phyloP scores from a whole-genome alignment of 805 yeast species.

The Candida taoyuanica region DNA sequence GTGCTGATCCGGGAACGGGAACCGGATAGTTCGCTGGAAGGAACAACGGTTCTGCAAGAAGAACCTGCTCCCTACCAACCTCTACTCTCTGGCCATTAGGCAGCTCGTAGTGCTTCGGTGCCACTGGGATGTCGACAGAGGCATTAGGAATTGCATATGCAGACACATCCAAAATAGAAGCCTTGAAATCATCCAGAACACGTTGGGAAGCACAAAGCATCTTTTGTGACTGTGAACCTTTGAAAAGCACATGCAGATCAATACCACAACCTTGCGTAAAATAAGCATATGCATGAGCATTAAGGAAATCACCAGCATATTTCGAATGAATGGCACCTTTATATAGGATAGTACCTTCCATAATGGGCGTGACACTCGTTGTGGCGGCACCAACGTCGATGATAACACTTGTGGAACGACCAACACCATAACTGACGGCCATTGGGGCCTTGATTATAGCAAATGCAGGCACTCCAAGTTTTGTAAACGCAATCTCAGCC shows the following conservation, averaged over 20 bases:
- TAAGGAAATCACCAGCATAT: slow-evolving; percentile 82
- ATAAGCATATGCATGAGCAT: slow-evolving; percentile 53
- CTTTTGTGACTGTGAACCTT: slow-evolving; percentile 35
- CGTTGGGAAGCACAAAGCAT: slow-evolving; percentile 33
- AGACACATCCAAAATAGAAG: slow-evolving; percentile 35
- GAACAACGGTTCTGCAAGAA: slow-evolving; percentile 65
- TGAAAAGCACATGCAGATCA: slow-evolving; percentile 19
- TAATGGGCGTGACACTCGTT: slow-evolving; percentile 68
- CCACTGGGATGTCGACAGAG: slow-evolving; percentile 30
- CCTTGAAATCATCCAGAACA: slow-evolving; percentile 46
- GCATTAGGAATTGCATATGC: slow-evolving; percentile 35
- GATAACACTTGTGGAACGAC: slow-evolving; percentile 72
- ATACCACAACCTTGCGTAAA: slow-evolving; percentile 32
- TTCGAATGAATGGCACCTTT: slow-evolving; percentile 64
- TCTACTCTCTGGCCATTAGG: slow-evolving; percentile 49
- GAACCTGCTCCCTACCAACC: slow-evolving; percentile 48
- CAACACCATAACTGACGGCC: slow-evolving; percentile 72
- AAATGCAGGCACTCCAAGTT: slow-evolving; percentile 68
- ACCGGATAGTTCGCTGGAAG: slow-evolving; percentile 52
- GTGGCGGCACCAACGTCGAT: slow-evolving; percentile 74
- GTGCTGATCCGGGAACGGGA: slow-evolving; percentile 35
- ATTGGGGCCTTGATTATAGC: slow-evolving; percentile 73
- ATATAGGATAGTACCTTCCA: slow-evolving; percentile 66
- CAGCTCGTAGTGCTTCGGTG: slow-evolving; percentile 48
- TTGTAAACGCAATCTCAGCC: slow-evolving; percentile 71